A percentile compares a stretch with the other conserved stretches of the same genome.
phyloP scores from a whole-genome alignment of 441 rosid genomes.

The Pelargonium fulgidum region DNA sequence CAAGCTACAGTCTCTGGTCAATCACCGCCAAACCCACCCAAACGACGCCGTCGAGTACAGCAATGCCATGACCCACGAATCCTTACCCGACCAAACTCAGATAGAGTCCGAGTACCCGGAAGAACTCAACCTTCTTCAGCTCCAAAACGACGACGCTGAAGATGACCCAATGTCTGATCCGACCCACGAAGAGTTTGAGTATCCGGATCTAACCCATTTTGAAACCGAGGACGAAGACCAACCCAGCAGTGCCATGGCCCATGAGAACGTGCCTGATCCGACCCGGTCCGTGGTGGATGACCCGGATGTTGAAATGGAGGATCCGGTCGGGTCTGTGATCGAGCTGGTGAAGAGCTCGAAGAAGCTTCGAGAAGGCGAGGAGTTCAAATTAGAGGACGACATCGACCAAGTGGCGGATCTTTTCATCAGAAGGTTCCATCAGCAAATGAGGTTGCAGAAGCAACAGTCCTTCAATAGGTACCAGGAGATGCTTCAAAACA shows the following conservation, averaged over 20 bases:
- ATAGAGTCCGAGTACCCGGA: no score
- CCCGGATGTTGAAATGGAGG: background rate
- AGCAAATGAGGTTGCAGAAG: background rate
- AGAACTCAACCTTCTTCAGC: no score
- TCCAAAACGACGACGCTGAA: no score
- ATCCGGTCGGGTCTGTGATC: background rate
- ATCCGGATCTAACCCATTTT: no score
- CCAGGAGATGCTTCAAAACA: background rate
- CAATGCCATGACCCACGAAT: slow-evolving; percentile 1
- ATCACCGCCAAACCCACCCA: background rate
- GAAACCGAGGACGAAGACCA: no score
- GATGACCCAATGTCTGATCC: no score
- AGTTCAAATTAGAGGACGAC: background rate
- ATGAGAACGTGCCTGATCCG: no score
- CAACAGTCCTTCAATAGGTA: background rate
- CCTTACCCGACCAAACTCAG: background rate
- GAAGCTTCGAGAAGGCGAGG: background rate
- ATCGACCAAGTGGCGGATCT: slow-evolving; percentile 3
- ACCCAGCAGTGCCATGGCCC: no score
- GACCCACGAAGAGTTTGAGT: background rate
- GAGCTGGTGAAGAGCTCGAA: slow-evolving; percentile 7
- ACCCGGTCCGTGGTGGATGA: no score
- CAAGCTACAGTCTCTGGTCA: background rate
- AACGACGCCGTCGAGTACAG: background rate
- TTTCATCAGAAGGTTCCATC: background rate